Evolutionary conservation across 768 basidiomycete genomes (phyloP), one percentile per base, ranked within the genome.

Genomic region (Serendipita indica): DNA sequence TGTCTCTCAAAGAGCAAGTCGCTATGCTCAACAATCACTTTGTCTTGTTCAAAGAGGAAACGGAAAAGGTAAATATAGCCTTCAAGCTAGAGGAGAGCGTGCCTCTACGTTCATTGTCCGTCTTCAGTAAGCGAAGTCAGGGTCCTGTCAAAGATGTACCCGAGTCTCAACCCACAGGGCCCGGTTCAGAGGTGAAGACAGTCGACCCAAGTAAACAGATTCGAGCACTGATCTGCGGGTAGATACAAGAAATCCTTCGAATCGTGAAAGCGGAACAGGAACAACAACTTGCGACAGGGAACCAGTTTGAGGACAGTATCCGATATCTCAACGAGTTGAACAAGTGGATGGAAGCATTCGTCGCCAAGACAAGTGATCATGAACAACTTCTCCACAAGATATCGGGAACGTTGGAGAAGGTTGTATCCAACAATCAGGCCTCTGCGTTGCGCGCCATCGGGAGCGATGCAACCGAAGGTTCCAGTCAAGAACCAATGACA

Each of bases 301-400:
- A 80, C 57, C 83, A 84, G 65, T 85, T 87, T 65, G 75, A 76
- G 3, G 87, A 88, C 63, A 85, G 79, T 61, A 80, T 83, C 61
- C 78, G 86, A 20, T 89, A 89, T 67, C 75, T 89, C 33, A 84
- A 84, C 62, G 84, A 88, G 65, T 74, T 89, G 34, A 88, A 88
- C 65, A 72, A 86, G 80, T 92, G 89, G 89, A 76, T 92, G 39
- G 89, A 91, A 63, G 72, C 80, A 2, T 89, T 90, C 67, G 49
- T 54, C 7, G 30, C 49, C 3, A 54, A 54, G 22, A 54, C 49
- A 18, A 28, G 16, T 54, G 49, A 16, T 10, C 49, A 54, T 16
- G 49, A 54, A 54, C 63, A 65, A 39, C 60, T 61, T 7, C 60
- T 61, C 33, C 67, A 68, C 54, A 64, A 65, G 39, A 63, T 39